Evolutionary conservation across 805 yeast genomes (phyloP).

Genomic region (Hanseniaspora clermontiae): DNA sequence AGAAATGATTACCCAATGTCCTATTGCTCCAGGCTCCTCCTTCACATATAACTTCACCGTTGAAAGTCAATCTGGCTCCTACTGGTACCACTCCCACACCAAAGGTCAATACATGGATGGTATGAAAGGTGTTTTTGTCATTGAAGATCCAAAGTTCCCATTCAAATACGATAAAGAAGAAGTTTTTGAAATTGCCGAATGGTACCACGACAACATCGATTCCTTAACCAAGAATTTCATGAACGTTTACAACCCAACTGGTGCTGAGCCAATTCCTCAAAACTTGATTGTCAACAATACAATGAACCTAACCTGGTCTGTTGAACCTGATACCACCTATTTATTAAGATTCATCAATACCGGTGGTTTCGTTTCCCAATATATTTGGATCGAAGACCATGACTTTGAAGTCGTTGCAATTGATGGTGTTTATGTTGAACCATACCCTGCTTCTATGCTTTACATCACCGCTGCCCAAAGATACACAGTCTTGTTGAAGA

Average conservation of each 20-base stretch:
- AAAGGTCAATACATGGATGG: conserved; percentile 90
- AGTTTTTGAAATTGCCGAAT: conserved; percentile 57
- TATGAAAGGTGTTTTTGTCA: conserved; percentile 64
- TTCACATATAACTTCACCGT: conserved; percentile 81
- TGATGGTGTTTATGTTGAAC: conserved; percentile 80
- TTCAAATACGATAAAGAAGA: conserved; percentile 74
- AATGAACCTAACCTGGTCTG: conserved; percentile 59
- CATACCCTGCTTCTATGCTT: conserved; percentile 52
- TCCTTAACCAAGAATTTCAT: conserved; percentile 45
- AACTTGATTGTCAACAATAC: conserved; percentile 70
- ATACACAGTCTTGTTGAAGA: conserved; percentile 63
- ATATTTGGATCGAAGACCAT: conserved; percentile 80
- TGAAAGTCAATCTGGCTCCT: conserved; percentile 69
- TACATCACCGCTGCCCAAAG: conserved; percentile 89
- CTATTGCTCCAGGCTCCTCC: conserved; percentile 67
- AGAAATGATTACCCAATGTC: conserved; percentile 77
- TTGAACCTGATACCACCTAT: conserved; percentile 77
- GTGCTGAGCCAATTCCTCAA: conserved; percentile 95
- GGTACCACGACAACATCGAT: conserved; percentile 61
- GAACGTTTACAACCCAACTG: conserved; percentile 77
- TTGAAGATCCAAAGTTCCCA: conserved; percentile 56
- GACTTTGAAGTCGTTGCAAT: conserved; percentile 75
- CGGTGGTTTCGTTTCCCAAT: conserved; percentile 89
- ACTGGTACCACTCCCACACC: conserved; percentile 96
- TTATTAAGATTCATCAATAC: conserved; percentile 65